Evolutionary conservation across 768 basidiomycete species (phyloP), one percentile per base, ranked within the genome.

Genomic region (Mycena rebaudengoi): DNA sequence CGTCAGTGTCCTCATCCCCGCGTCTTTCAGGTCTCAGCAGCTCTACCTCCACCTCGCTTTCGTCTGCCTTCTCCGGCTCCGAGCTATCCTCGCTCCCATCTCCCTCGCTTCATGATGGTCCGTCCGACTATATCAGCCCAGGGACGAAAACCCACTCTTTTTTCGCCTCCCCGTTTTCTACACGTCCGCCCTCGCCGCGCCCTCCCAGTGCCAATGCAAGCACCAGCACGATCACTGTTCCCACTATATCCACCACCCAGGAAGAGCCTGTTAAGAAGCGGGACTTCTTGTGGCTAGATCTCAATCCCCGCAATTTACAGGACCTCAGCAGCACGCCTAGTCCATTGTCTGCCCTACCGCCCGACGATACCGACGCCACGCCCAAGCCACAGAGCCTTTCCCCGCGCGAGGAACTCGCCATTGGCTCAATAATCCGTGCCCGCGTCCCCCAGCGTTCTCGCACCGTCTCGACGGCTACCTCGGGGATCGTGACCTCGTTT

Each of bases 101-200:
- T n/a, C 66, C 66, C 3, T 68, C 66, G 2, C 66, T 62, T 29
- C 62, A 62, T 41, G 66, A 67, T 1, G 43, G 32, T 25, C 49
- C 58, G 12, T 60, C 66, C n/a, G 66, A 68, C 20, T 52, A 60
- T 40, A 26, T 29, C 33, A 64, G 49, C 20, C 66, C 66, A n/a
- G 66, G 66, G 21, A 54, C 79, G 40, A 85, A 84, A 74, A 86
- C 85, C 11, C 74, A 81, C 68, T 81, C 83, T 11, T 83, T 85
- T 73, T 81, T 85, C 72, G 75, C 81, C 35, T 79, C 81, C 49
- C 75, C 83, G 7, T 81, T 84, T 72, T 74, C 79, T 16, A 79
- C 79, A 0, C 72, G 73, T 11, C 76, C 81, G 0, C 78, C 79
- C 8, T 75, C 79, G 14, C 76, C 78, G 7, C 75, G 33, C 26